Conservation (phyloP, 2,329 filamentous ascomycete genomes). For the Colletotrichum sojae region DNA sequence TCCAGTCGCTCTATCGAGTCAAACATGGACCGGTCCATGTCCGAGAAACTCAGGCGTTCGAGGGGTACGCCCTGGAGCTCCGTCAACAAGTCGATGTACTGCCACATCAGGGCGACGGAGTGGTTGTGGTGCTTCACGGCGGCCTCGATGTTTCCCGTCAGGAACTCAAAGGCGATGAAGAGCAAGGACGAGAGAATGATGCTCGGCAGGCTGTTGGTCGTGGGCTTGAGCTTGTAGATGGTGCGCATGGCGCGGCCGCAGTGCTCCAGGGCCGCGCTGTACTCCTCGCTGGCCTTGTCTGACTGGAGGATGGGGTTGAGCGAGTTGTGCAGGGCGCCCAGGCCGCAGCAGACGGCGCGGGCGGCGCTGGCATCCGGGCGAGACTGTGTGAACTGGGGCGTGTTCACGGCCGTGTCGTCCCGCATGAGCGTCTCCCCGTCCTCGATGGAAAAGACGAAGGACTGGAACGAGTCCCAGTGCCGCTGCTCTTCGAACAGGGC, state of each 20-base stretch:
- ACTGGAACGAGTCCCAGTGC: constrained; percentile 32
- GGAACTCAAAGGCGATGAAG: constrained; percentile 26
- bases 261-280: constrained; percentile 23
- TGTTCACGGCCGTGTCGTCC: constrained; percentile 4
- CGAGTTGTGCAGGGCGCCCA: constrained; percentile 13
- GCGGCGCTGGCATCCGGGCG: constrained; percentile 1
- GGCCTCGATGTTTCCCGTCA: constrained; percentile 13
- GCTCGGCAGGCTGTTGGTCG: constrained; percentile 1
- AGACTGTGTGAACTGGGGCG: constrained; percentile 11
- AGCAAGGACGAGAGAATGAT: constrained; percentile 30
- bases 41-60: constrained; percentile 3
- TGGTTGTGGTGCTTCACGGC: constrained; percentile 26
- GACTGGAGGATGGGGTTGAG: neutral
- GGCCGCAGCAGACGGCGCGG: constrained; percentile 30
- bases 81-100: constrained; percentile 5
- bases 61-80: constrained; percentile 5
- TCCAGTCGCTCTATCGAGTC: constrained; percentile 25
- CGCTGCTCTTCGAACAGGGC: constrained; percentile 26
- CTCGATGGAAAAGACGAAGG: constrained; percentile 20
- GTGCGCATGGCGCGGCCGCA: constrained; percentile 24
- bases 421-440: constrained; percentile 22
- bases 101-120: constrained; percentile 32
- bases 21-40: constrained; percentile 23
- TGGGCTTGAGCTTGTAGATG: constrained; percentile 5
- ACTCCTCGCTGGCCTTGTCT: neutral